These are phyloP conservation scores for Xylariaceae sp. DNA, from an alignment of 2,329 filamentous ascomycete species.

Conservation along the genomic window DNA sequence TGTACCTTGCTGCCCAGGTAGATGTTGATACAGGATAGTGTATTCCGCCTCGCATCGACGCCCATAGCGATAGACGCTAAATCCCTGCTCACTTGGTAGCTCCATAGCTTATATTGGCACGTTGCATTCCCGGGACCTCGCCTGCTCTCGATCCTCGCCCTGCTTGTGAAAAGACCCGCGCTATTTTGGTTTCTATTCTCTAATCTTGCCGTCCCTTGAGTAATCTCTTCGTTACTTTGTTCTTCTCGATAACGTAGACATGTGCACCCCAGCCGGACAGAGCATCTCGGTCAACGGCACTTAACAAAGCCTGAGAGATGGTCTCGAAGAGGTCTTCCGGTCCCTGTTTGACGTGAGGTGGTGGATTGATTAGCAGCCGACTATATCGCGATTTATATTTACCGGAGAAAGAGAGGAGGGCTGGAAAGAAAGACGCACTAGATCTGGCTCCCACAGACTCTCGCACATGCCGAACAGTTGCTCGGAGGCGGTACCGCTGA, in stretches of 20 bases:
- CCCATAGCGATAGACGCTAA: conserved; percentile 10
- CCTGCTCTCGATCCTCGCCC: not conserved
- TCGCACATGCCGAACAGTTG: conserved; percentile 99
- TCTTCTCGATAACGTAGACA: conserved; percentile 99
- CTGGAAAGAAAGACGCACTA: conserved; percentile 56
- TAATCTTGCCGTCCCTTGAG: conserved; percentile 97
- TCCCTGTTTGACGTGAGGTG: conserved; percentile 45
- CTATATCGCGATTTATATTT: too few species aligned
- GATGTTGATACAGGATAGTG: conserved; percentile 26
- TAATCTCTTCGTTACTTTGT: conserved; percentile 98
- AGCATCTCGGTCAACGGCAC: conserved; percentile 93
- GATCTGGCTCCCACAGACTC: conserved; percentile 93
- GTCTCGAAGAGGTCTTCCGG: conserved; percentile 98
- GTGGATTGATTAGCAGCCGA: conserved; percentile 7
- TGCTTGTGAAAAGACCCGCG: not conserved
- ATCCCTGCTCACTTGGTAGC: not conserved
- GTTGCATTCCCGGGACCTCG: conserved; percentile 1
- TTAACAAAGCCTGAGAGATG: conserved; percentile 90
- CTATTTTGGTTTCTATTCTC: conserved; percentile 17
- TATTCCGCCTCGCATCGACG: conserved; percentile 16
- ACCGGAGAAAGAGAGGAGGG: too few species aligned
- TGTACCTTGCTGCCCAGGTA: conserved; percentile 7
- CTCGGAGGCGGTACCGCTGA: conserved; percentile 91
- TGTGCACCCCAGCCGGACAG: conserved; percentile 97
- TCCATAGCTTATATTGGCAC: conserved; percentile 5